Evolutionary conservation across 148 eudicot genomes (phyloP).

Genomic region (Silene uniflora): DNA sequence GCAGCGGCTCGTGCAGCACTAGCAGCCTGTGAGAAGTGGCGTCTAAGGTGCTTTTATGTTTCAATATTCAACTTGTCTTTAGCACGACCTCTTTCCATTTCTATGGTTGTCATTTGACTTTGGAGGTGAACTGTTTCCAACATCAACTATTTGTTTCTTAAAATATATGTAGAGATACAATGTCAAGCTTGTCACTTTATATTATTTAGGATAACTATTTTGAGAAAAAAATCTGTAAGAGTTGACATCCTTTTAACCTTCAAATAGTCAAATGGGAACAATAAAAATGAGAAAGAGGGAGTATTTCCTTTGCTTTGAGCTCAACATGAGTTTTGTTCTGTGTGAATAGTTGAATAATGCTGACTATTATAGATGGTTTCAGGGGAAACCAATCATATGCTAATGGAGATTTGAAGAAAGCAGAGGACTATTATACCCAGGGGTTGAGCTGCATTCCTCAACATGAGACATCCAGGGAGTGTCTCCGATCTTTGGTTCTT

Average conservation of each 20-base stretch:
- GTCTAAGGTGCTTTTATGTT: conserved; percentile 56
- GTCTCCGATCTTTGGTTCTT: conserved; percentile 73
- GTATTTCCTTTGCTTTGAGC: too few relatives aligned
- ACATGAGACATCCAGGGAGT: conserved; percentile 64
- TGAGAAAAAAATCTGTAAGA: too few relatives aligned
- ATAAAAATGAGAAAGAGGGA: background rate
- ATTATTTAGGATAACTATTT: too few relatives aligned
- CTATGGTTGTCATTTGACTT: too few relatives aligned
- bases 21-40: conserved; percentile 98
- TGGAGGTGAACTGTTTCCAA: background rate
- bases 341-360: conserved; percentile 12
- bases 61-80: conserved; percentile 4
- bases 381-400: conserved; percentile 99
- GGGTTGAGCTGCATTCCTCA: conserved; percentile 72
- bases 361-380: conserved; percentile 11
- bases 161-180: background rate
- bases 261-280: background rate
- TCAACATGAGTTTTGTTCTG: conserved; percentile 5
- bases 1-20: conserved; percentile 63
- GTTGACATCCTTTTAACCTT: background rate
- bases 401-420: conserved; percentile 65
- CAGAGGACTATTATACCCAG: conserved; percentile 81
- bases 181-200: background rate
- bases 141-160: background rate
- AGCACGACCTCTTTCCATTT: background rate